Evolutionary conservation across 2,329 filamentous ascomycete species (phyloP), one percentile per base, ranked within the genome.

Genomic region (Tothia fuscella): DNA sequence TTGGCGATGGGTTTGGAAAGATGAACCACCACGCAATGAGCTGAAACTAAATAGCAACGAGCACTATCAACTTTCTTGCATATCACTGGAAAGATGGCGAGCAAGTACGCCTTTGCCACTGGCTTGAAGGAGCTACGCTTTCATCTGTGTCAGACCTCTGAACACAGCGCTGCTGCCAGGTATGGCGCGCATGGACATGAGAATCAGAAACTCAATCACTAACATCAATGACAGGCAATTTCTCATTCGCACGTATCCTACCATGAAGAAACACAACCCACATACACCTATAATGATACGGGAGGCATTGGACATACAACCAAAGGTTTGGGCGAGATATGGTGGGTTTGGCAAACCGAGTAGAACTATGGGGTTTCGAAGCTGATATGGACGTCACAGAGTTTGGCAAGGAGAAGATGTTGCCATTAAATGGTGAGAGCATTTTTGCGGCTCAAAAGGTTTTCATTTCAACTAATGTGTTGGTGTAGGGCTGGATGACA

Each of bases 181-280:
- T 93, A 57, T 50, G 43, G 12, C 4, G 38, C 10, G 5, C 7
- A 24, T 25, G 28, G 16, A 20, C 13, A 12, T 16, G 17, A 22
- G 26, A 36, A 39, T 16, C 19, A 28, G 3, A 19, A 13, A 19
- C 21, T 20, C 39, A 29, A 36, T 41, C 7, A 21, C 38, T 28
- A 43, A 39, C 37, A n/a, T 26, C 14, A 6, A 14, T 13, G 3
- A 33, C 54, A 95, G 91, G 63, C 80, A 82, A 22, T 98, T 98
- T 67, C 73, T 98, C 51, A 81, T 80, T 50, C 78, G 85, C 60
- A 80, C 87, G 51, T 98, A 98, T 65, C 91, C 91, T 35, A 91
- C 84, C 46, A 96, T 98, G 89, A 98, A 98, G 78, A 93, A 93
- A 73, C 84, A 89, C 74, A 98, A 98, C 70, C 91, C 91, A 44